Base-by-base conservation (phyloP, 1,284 basidiomycete genomes). In the Ganoderma sp. region DNA sequence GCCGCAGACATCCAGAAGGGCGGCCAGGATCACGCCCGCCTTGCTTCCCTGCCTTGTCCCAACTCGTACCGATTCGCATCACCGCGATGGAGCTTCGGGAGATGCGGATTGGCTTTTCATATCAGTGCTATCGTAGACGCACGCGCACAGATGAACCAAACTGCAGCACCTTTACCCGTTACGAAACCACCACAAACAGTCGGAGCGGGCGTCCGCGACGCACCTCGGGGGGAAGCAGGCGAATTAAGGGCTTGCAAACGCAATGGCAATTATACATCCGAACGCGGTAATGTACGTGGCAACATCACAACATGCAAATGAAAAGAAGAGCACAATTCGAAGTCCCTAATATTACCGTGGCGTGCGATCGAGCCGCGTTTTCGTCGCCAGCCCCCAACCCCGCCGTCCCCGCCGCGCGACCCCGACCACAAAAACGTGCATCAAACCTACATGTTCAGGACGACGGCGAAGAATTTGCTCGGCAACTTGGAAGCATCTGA, bases 401-500 rank as follows among this genome's bases (percentile, higher is more conserved):
- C 43, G 43, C 19, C 48, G n/a, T 14, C 48, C 48, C 48, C 28
- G 28, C 52, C 52, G 52, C 28, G 25, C 15, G 15, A 56, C 10
- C 28, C 15, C 28, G 15, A 15, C 17, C 28, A 25, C 22, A 57
- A 22, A 7, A 14, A 37, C 3, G 25, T 37, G 14, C 43, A 15
- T 50, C 37, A 66, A 15, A 34, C 32, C n/a, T 37, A 39, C 8
- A 9, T 10, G 48, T 61, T 66, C 15, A 66, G 50, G 3, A 66
- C 65, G n/a, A 66, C 41, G 37, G 61, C 57, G 25, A 66, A 57
- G 48, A 45, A 66, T 48, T 32, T 61, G 19, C 65, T 28, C 2
- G 48, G 37, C 2, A 60, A 61, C 25, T 25, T 6, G 39, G 28
- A 39, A 39, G 22, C 39, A 48, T 66, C 60, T 28, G 65, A 45